Evolutionary conservation across 371 early-diverging fungal genomes (phyloP), one percentile per base, ranked within the genome.

Genomic region (Apophysomyces elegans): DNA sequence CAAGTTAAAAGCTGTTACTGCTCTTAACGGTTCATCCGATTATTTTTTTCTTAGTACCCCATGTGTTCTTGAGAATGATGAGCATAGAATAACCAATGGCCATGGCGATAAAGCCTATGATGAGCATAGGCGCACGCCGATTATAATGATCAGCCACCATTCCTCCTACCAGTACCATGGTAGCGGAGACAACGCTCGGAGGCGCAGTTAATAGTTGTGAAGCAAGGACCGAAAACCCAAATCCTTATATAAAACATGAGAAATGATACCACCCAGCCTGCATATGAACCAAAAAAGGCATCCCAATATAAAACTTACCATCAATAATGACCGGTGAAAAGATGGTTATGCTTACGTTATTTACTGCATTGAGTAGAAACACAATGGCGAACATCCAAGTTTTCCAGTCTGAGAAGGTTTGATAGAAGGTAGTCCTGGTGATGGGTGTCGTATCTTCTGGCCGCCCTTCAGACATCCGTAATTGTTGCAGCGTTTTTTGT

Each of bases 171-270:
- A 77, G 45, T 7, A 73, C 65, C 54, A 69, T 63, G 1, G 75
- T 16, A 7, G 73, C 64, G 13, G 64, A 69, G n/a, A 69, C 32
- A 2, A 59, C 62, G 56, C 62, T 64, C 6, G 75, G 75, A 14
- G 78, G 75, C 9, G 78, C 78, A 5, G 78, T 72, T 14, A 78
- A 37, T 6, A 75, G 14, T 45, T 72, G 78, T 18, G 78, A 61
- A 0, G 66, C 70, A 16, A 66, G 59, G 0, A 43, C 44, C 3
- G 69, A 41, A 59, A 76, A 76, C 7, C 76, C 76, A 60, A 76
- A 73, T 21, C 74, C 74, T 74, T 63, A 6, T 16, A 16, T 9
- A 21, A 18, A 32, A 4, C 32, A 26, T 26, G 32, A 26, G 32
- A 26, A 26, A 26, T 26, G 3, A 26, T 26, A 26, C 32, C 32